Base-by-base conservation (phyloP, 2,329 filamentous ascomycete genomes). In the Trichoderma arundinaceum region DNA sequence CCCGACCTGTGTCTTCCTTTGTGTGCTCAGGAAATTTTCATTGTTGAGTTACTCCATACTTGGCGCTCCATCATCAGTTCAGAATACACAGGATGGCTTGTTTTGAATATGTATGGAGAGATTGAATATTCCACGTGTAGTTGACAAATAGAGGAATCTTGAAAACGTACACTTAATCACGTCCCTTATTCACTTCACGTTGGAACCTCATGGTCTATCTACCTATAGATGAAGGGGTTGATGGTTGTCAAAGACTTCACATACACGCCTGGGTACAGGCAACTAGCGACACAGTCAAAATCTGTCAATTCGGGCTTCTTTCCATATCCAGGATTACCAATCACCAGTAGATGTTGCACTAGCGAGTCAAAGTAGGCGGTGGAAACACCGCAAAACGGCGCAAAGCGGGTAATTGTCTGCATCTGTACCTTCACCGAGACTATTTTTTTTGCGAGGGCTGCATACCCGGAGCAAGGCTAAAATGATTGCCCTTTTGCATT, bases 401-500 rank as follows among this genome's bases (percentile, higher is more conserved):
- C 56, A 46, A 15, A 22, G 28, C 44, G 57, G 44, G 22, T 51
- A 17, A 39, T 49, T 60, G 44, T n/a, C 57, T 60, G 44, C 19
- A 60, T 60, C 57, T 41, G 57, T 51, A 35, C 51, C 57, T 60
- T 60, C 57, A 60, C 57, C 57, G 57, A 60, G 44, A 28, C 57
- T 60, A 60, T 38, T 60, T 48, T 60, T 60, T 60, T 17, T 6
- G 15, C 39, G 22, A 32, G 53, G 19, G 39, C 15, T 56, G 53
- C 38, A 41, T 41, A 13, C 17, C n/a, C 15, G 15, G 13, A 54
- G 19, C 10, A 41, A 28, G 35, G 10, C 35, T 9, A 4, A 10
- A 48, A 17, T 3, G 44, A 22, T 22, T 33, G 7, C 7, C 13
- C 28, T 33, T 33, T 44, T 33, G 13, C 35, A 10, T 19, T 51